Evolutionary conservation across 1,284 basidiomycete genomes (phyloP), one percentile per base, ranked within the genome.

Genomic region (Ganoderma boninense): DNA sequence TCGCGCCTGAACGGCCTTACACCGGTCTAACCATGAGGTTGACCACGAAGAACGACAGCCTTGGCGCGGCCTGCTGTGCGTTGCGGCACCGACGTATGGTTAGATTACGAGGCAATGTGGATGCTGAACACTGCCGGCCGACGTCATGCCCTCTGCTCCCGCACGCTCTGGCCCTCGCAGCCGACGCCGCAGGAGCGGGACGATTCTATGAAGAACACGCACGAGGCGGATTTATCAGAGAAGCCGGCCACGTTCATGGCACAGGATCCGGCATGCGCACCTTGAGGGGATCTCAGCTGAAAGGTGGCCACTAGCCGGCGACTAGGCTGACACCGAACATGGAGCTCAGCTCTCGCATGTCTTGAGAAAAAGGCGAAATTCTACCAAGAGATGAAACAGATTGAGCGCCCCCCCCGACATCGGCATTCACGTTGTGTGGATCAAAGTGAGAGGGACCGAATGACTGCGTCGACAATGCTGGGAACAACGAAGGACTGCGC

Each of bases 61-160:
- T 42, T 60, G 20, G 16, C 18, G 38, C 59, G 32, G 23, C 54
- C n/a, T 42, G 54, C 62, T 52, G 57, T 32, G 59, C 62, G 64
- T 57, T 59, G 71, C 71, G 67, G 65, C 57, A 38, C 63, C 69
- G 67, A 32, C 66, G 59, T 69, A 61, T 70, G 66, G 69, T 60
- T 71, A 71, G 49, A 73, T 73, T 73, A 69, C 72, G n/a, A 40
- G 38, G 54, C 18, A 69, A 46, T 69, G 59, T 60, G 64, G 32
- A 63, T 52, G 49, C 26, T 44, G 26, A 56, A 57, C 40, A 13
- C 20, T 32, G 29, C 52, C 42, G 64, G 56, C 49, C 64, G 49
- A 71, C 72, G 69, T 73, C 72, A 71, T 64, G 35, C 62, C 16
- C 40, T 40, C 23, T 46, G 6, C 43, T 46, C 44, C 38, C 38